Conservation (phyloP, 1,284 basidiomycete genomes). For the Malassezia pachydermatis region DNA sequence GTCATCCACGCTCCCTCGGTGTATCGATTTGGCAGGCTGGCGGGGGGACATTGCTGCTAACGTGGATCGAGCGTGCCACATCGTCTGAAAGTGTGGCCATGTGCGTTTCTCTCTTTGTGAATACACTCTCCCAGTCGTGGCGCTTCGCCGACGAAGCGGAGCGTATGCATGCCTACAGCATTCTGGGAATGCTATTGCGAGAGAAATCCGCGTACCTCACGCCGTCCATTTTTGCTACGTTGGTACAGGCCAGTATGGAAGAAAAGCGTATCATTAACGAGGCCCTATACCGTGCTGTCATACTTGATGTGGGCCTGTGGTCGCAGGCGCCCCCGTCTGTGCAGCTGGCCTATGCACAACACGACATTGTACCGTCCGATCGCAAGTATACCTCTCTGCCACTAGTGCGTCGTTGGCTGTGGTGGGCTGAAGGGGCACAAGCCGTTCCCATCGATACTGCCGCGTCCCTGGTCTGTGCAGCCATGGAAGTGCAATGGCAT, state of each 20-base stretch:
- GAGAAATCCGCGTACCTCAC: constrained; percentile 67
- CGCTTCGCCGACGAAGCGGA: constrained; percentile 50
- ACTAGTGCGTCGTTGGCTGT: no score
- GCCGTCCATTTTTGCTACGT: constrained; percentile 61
- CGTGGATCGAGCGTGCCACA: constrained; percentile 54
- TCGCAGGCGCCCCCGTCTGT: constrained; percentile 60
- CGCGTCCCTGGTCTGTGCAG: constrained; percentile 19
- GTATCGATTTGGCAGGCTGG: constrained; percentile 71
- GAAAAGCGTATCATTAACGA: constrained; percentile 70
- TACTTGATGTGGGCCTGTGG: constrained; percentile 86
- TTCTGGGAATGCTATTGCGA: constrained; percentile 64
- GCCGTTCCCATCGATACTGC: no score
- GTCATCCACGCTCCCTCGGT: constrained; percentile 61
- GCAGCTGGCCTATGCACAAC: constrained; percentile 65
- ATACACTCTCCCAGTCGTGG: constrained; percentile 73
- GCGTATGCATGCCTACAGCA: constrained; percentile 57
- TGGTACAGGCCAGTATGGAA: constrained; percentile 74
- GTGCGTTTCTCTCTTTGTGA: constrained; percentile 62
- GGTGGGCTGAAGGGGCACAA: no score
- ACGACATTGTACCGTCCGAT: no score
- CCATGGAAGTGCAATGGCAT: constrained; percentile 55
- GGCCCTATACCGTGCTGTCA: constrained; percentile 68
- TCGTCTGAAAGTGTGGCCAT: constrained; percentile 64
- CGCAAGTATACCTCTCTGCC: no score
- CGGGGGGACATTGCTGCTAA: constrained; percentile 65